Conservation (phyloP, 768 basidiomycete species). For the Lentinula aciculospora region DNA sequence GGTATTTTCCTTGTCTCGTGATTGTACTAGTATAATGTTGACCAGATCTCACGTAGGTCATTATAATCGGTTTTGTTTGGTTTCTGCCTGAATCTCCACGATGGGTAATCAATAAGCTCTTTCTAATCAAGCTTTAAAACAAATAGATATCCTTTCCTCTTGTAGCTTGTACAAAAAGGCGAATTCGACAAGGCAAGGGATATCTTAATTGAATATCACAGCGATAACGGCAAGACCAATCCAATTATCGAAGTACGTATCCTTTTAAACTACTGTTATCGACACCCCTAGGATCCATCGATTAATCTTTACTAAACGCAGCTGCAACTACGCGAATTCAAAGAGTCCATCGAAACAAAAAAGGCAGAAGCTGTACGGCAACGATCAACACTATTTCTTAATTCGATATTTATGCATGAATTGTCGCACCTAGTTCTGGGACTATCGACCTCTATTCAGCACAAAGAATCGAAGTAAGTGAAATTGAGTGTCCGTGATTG, state of each 20-base stretch:
- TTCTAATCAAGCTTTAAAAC: neutral
- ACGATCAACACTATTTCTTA: neutral
- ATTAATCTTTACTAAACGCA: neutral
- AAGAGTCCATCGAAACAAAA: slow-evolving; percentile 14
- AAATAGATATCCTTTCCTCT: slow-evolving; percentile 8
- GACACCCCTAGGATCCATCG: too few relatives aligned
- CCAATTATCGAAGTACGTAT: slow-evolving; percentile 17
- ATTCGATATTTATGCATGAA: neutral
- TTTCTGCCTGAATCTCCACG: slow-evolving; percentile 23
- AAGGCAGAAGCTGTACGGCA: slow-evolving; percentile 11
- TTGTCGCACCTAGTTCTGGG: slow-evolving; percentile 15
- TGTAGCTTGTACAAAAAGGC: slow-evolving; percentile 25
- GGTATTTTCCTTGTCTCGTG: slow-evolving; percentile 1
- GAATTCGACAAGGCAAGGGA: slow-evolving; percentile 23
- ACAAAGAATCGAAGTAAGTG: slow-evolving; percentile 14
- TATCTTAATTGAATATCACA: slow-evolving; percentile 23
- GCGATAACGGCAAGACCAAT: slow-evolving; percentile 18
- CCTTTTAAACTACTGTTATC: too few relatives aligned
- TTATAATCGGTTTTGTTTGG: slow-evolving; percentile 36
- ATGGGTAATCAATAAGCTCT: slow-evolving; percentile 6
- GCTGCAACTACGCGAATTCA: slow-evolving; percentile 20
- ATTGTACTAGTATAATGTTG: neutral
- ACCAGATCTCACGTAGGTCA: slow-evolving; percentile 11
- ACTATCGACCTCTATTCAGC: slow-evolving; percentile 16
- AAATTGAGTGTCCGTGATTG: neutral